Evolutionary conservation across 441 rosid genomes (phyloP), one percentile per base, ranked within the genome.

Genomic region (Populus tomentosa): DNA sequence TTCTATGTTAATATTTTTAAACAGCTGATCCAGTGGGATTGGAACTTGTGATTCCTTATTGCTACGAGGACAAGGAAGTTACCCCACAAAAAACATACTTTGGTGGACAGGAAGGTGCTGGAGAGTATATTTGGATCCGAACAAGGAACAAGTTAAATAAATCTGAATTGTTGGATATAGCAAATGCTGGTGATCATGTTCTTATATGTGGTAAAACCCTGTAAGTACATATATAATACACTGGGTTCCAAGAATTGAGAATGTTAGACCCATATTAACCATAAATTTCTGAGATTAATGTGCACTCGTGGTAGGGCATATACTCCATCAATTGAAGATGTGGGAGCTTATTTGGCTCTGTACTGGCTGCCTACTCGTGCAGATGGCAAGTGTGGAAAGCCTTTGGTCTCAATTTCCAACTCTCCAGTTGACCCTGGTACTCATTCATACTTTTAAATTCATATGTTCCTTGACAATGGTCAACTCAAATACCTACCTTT

Each of bases 21-120:
- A 83, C 89, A 96, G 99, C 96, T 66, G 93, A 96, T 83, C 99
- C 99, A 53, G 88, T 96, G 80, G 99, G 97, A 67, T 75, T 96
- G 86, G 93, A 87, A 80, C 98, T 96, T 79, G 79, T 82, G 61
- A 81, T 94, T 84, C 91, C 94, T 71, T 88, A 83, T 83, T 92
- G 98, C 86, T 83, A 72, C 78, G 98, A 96, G 89, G 88, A 81
- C 30, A 83, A 85, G 82, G 97, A 92, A 80, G 85, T 88, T 80
- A 82, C 89, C 73, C 99, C 98, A 11, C 91, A 76, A 75, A 94
- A 91, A 84, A 89, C 79, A 70, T 96, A 94, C 84, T 96, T 91
- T 78, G 99, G 99, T 21, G 99, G 99, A 46, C 85, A 80, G 77
- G 97, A 96, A 90, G 99, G 96, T 83, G 82, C 38, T 80, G 98